Base-by-base conservation (phyloP, 2,329 filamentous ascomycete genomes). In the Coleophoma crateriformis region DNA sequence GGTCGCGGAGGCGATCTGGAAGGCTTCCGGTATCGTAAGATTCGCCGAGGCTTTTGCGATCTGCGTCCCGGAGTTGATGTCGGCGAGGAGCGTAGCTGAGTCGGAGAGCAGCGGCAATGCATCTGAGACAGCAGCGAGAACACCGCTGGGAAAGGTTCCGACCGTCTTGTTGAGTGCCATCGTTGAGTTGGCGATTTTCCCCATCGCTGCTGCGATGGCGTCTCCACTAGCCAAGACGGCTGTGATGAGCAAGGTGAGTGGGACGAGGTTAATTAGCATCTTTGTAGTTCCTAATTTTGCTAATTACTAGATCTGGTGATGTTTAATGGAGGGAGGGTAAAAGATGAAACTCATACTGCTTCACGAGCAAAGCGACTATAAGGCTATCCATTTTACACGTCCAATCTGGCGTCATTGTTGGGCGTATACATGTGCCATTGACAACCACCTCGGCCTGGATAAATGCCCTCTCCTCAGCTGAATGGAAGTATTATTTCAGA, bases 1-100 rank as follows among this genome's bases (percentile, higher is more conserved):
- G 12, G 53, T 55, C 4, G 50, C 74, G 63, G 65, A 62, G 15
- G 76, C 65, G 10, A 60, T 51, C 3, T 56, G 48, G 7, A 70
- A 69, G 3, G 68, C 64, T 55, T 73, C 71, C 27, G 60, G 50
- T 5, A 61, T 14, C 11, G 65, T 64, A 45, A 77, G 64, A 14
- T 60, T 52, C 17, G 54, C 64, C 13, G 71, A 72, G 0, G 55
- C 49, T 14, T 66, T 47, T 53, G 73, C 72, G 3, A 61, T 58
- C 15, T 58, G 49, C 32, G 67, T 69, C 50, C 68, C 71, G 20
- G 64, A 50, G 35, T 71, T 65, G 54, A 75, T 70, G 42, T 65
- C 61, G 7, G 51, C 17, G 17, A 76, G 67, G 1, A 77, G 67
- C 10, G 54, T 49, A 5, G 67, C 58, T 4, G 70, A 71, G 48